Evolutionary conservation across 352 stramenopile species (phyloP).

Genomic region (Phytophthora vignae): DNA sequence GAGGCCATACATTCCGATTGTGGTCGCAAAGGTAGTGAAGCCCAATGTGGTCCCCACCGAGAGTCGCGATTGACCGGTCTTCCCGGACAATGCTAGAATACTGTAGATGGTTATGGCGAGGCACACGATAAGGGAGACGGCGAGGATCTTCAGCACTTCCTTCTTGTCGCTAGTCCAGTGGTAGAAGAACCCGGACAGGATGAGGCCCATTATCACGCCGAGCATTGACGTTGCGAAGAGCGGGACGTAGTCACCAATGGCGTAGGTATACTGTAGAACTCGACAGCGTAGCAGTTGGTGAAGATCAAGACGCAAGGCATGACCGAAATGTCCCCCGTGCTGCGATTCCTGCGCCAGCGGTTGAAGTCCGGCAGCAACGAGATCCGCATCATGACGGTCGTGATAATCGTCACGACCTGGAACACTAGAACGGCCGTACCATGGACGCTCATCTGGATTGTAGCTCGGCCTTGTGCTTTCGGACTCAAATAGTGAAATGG

Average conservation of each 20-base stretch:
- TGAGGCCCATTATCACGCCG: constrained; percentile 20
- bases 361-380: constrained; percentile 36
- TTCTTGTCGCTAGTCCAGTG: constrained; percentile 12
- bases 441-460: too few relatives aligned
- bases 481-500: too few relatives aligned
- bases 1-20: constrained; percentile 45
- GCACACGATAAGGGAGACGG: constrained; percentile 8
- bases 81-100: constrained; percentile 30
- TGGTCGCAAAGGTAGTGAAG: constrained; percentile 51
- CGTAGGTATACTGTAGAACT: not conserved
- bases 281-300: not conserved
- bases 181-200: constrained; percentile 30
- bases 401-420: constrained; percentile 52
- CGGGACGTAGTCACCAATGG: constrained; percentile 25
- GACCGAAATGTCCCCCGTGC: not conserved
- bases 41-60: constrained; percentile 40
- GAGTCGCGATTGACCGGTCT: constrained; percentile 26
- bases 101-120: constrained; percentile 37
- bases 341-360: not conserved
- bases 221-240: constrained; percentile 32
- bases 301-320: not conserved
- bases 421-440: constrained; percentile 3
- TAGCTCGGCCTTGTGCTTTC: too few relatives aligned
- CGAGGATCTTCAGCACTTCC: constrained; percentile 18
- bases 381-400: constrained; percentile 50